Evolutionary conservation across 2,329 filamentous ascomycete species (phyloP), one percentile per base, ranked within the genome.

Genomic region (Phyllachora maydis): DNA sequence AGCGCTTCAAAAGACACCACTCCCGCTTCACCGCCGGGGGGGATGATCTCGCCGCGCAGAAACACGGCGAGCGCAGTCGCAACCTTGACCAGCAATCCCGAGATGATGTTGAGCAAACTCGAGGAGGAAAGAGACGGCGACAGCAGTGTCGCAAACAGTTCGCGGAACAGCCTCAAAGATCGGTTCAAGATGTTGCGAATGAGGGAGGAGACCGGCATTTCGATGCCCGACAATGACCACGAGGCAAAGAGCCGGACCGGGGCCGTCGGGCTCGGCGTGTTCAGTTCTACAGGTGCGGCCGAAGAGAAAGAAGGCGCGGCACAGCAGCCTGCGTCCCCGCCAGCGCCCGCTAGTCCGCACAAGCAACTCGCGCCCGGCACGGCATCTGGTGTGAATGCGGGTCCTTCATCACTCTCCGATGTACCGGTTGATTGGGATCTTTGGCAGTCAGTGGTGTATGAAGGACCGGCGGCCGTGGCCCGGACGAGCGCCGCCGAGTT

Each of bases 371-470:
- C 81, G 1, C 83, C 83, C 0, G 83, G 83, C 2, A 93, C 83
- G 2, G 81, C 75, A 6, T 72, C 79, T 8, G 83, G 85, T 5
- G 67, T 83, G 19, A 72, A 72, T 13, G 69, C 72, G 12, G 77
- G 77, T 1, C 76, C 75, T 6, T 72, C 78, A 3, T 67, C 70
- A 12, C 59, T 71, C 31, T 50, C 53, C 9, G 77, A 83, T 38
- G 56, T 59, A 10, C 72, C 78, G 13, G 88, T 98, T n/a, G 82
- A 98, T 42, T 98, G 88, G 88, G 88, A 98, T 46, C 53, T 98
- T 18, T 98, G 88, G 88, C 85, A 98, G 43, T 69, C 76, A 13
- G 75, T 98, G 4, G 88, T 98, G 16, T 90, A 93, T 35, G 79
- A 93, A 50, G 88, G 88, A 0, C 82, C 83, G 10, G 69, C 79